Evolutionary conservation across 108 stramenopile species (phyloP), one percentile per base, ranked within the genome.

Genomic region (Pseudonitzschia delicatissima): DNA sequence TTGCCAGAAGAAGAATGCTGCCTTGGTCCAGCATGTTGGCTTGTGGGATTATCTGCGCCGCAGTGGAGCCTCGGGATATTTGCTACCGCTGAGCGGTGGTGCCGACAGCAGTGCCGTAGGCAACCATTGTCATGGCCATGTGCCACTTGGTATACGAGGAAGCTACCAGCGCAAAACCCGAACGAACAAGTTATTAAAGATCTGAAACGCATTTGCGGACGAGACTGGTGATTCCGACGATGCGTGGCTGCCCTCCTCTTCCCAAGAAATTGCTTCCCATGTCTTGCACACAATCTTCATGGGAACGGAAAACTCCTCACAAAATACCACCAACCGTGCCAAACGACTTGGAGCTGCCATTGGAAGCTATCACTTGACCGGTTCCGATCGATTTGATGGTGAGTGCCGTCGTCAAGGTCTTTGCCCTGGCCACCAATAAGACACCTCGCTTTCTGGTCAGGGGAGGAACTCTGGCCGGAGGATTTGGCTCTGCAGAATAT

Each of bases 401-500:
- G 2, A 68, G 74, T 21, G 87, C 97, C 5, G 83, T 98, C 5
- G 52, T 99, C 13, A 68, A 82, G 32, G 87, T 98, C 0, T 98
- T 99, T 61, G 49, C 82, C 6, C 31, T 89, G 3, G 74, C 87
- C 8, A 94, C 93, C 13, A 90, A 88, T 23, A 78, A 80, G 66
- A 79, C 76, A 32, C 98, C 98, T 13, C 69, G 76, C 11, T 99
- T 94, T 77, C 40, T 74, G 45, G 79, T 79, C 18, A 69, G 74
- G 21, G 97, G 97, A 20, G 97, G 97, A 5, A 84, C 92, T 25
- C 74, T 77, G 64, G 59, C 91, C 5, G n/a, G 95, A 99, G 81
- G 97, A 99, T 81, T 76, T 98, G 63, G 98, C 98, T 1, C 70
- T 99, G 39, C 98, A 99, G 82, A 99, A 99, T 62, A 97, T 99